Percentiles rank a stretch among this genome's conserved stretches.
These are phyloP conservation scores for Starmerella floricola DNA, from an alignment of 805 yeast species.

Conservation along the genomic window DNA sequence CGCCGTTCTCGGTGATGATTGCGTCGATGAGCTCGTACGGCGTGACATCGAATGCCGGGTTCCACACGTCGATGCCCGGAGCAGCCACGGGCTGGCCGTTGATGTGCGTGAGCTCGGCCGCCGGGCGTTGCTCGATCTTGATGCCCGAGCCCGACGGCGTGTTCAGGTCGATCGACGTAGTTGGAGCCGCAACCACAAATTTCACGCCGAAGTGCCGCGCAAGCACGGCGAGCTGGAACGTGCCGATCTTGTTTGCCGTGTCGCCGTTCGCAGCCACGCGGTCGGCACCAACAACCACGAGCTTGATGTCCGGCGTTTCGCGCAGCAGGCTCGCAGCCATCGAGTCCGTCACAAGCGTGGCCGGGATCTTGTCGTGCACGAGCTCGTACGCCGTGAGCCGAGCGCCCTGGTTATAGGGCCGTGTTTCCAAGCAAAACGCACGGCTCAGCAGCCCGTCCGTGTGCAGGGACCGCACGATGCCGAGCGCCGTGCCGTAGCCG, in stretches of 20 bases:
- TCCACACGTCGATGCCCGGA: constrained; percentile 77
- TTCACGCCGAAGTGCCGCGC: constrained; percentile 58
- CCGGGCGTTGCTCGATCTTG: constrained; percentile 77
- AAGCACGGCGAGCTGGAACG: constrained; percentile 71
- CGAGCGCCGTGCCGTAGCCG: constrained; percentile 94
- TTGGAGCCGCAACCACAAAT: constrained; percentile 92
- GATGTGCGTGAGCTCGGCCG: constrained; percentile 62
- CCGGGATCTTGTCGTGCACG: constrained; percentile 73
- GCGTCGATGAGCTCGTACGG: constrained; percentile 74
- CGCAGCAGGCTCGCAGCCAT: constrained; percentile 74
- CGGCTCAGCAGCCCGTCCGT: constrained; percentile 44
- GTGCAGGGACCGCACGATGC: constrained; percentile 67
- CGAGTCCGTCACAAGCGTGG: constrained; percentile 79
- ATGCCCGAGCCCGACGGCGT: constrained; percentile 62
- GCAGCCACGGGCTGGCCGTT: constrained; percentile 73
- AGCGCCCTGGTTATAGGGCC: constrained; percentile 96
- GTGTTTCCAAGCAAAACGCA: constrained; percentile 81
- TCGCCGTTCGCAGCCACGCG: constrained; percentile 89
- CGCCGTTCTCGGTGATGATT: constrained; percentile 73
- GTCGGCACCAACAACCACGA: constrained; percentile 90
- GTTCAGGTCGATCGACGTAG: constrained; percentile 68
- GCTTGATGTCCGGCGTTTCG: constrained; percentile 55
- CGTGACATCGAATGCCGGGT: constrained; percentile 92
- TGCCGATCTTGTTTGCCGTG: constrained; percentile 93
- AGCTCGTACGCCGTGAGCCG: constrained; percentile 85